These are phyloP conservation scores for Podospora bellae-mahoneyi DNA, from an alignment of 495 filamentous ascomycete genomes.

Conservation along the genomic window DNA sequence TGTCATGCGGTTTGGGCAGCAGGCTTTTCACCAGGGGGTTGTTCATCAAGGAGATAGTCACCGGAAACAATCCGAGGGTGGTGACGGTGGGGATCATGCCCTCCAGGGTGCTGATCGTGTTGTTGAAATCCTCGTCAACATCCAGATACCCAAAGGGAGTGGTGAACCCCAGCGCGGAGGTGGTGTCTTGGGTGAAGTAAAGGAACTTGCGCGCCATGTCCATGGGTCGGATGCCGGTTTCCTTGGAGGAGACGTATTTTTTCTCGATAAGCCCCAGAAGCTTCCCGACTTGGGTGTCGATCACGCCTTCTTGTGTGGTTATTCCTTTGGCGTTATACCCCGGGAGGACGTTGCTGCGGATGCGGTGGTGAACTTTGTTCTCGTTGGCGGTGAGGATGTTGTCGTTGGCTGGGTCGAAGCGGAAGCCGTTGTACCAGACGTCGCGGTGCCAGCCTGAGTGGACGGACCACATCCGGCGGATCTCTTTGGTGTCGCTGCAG, in stretches of 20 bases:
- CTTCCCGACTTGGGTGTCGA: conserved; percentile 19
- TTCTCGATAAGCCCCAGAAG: conserved; percentile 21
- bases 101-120: conserved; percentile 18
- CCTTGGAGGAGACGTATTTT: conserved; percentile 17
- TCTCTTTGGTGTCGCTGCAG: conserved; percentile 15
- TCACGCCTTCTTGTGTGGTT: not conserved
- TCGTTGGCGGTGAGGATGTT: conserved; percentile 21
- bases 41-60: not conserved
- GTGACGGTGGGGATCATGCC: conserved; percentile 7
- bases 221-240: conserved; percentile 21
- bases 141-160: conserved; percentile 38
- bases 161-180: conserved; percentile 39
- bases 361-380: conserved; percentile 23
- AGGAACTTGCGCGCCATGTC: conserved; percentile 35
- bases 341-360: conserved; percentile 11
- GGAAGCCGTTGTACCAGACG: conserved; percentile 21
- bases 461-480: conserved; percentile 24
- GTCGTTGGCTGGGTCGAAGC: conserved; percentile 24
- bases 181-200: conserved; percentile 42
- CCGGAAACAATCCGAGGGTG: not conserved
- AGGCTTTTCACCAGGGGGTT: not conserved
- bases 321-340: conserved; percentile 17
- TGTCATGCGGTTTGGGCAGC: conserved; percentile 9
- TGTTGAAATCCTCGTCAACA: conserved; percentile 38
- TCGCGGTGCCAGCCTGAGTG: conserved; percentile 22